A percentile compares a stretch with the other conserved stretches of the same genome.
Conservation (phyloP, 257 asterid genomes). For the Coffea eugenioides region DNA sequence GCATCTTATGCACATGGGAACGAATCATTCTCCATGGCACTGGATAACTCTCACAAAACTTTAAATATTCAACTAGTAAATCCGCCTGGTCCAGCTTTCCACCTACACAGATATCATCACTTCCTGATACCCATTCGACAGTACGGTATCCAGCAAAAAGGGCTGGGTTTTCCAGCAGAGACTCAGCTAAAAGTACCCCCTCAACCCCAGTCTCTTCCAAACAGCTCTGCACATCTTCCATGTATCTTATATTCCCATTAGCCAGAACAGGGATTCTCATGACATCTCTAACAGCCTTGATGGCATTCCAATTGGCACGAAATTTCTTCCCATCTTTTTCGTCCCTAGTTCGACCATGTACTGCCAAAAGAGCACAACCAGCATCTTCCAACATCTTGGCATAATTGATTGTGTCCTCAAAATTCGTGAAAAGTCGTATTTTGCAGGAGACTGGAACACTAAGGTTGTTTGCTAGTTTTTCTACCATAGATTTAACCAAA, state of each 20-base stretch:
- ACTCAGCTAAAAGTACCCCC: slow-evolving; percentile 90
- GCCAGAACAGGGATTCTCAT: slow-evolving; percentile 92
- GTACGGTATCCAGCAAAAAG: slow-evolving; percentile 83
- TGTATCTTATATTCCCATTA: slow-evolving; percentile 79
- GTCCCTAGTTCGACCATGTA: slow-evolving; percentile 94
- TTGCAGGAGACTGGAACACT: slow-evolving; percentile 87
- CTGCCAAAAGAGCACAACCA: slow-evolving; percentile 90
- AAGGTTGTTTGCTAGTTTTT: slow-evolving; percentile 66
- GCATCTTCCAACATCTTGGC: slow-evolving; percentile 97
- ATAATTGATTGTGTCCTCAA: slow-evolving; percentile 72
- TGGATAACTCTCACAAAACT: slow-evolving; percentile 73
- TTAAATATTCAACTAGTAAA: slow-evolving; percentile 65
- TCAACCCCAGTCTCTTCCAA: slow-evolving; percentile 71
- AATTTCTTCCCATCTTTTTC: slow-evolving; percentile 86
- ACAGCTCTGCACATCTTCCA: slow-evolving; percentile 69
- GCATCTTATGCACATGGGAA: slow-evolving; percentile 85
- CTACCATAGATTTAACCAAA: slow-evolving; percentile 82
- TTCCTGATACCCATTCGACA: slow-evolving; percentile 55
- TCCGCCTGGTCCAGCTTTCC: slow-evolving; percentile 72
- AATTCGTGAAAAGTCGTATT: slow-evolving; percentile 75
- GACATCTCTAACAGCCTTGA: slow-evolving; percentile 79
- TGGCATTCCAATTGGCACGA: slow-evolving; percentile 83
- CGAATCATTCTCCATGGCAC: slow-evolving; percentile 98
- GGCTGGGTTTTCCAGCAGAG: slow-evolving; percentile 96
- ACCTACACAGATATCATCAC: slow-evolving; percentile 39